These are phyloP conservation scores for Chalaropsis thielavioides DNA, from an alignment of 2,329 filamentous ascomycete species.

Conservation along the genomic window DNA sequence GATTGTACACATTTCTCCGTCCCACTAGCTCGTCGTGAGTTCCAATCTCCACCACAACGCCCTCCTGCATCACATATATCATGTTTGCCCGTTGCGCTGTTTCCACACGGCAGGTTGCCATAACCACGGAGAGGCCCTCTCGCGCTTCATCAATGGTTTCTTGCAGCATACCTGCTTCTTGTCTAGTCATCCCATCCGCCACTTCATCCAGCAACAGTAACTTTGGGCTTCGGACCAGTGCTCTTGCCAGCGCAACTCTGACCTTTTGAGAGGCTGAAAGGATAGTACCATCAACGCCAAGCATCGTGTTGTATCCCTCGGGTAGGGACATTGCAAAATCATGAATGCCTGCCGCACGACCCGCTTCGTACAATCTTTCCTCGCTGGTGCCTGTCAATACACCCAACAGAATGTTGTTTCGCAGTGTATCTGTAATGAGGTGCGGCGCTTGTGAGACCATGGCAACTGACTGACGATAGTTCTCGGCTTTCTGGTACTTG, in stretches of 20 bases:
- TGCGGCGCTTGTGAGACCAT: slow-evolving; percentile 43
- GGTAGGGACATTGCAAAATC: slow-evolving; percentile 63
- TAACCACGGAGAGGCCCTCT: slow-evolving; percentile 27
- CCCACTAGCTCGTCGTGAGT: slow-evolving; percentile 39
- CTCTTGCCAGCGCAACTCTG: slow-evolving; percentile 49
- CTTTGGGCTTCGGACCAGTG: slow-evolving; percentile 44
- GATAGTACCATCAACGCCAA: slow-evolving; percentile 48
- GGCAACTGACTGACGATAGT: slow-evolving; percentile 36
- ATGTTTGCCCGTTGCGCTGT: slow-evolving; percentile 31
- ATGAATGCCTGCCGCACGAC: slow-evolving; percentile 50
- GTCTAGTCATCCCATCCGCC: slow-evolving; percentile 47
- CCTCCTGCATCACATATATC: slow-evolving; percentile 32
- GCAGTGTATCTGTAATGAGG: slow-evolving; percentile 35
- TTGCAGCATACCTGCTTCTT: slow-evolving; percentile 42
- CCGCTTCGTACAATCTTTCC: slow-evolving; percentile 8
- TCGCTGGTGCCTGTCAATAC: not conserved
- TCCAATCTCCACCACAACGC: slow-evolving; percentile 30
- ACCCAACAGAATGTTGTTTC: slow-evolving; percentile 51
- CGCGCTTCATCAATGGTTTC: slow-evolving; percentile 21
- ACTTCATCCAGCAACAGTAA: slow-evolving; percentile 56
- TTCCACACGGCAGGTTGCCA: slow-evolving; percentile 30
- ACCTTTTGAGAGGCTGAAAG: slow-evolving; percentile 54
- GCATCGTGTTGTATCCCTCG: slow-evolving; percentile 36
- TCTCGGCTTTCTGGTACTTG: slow-evolving; percentile 30
- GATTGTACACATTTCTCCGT: slow-evolving; percentile 35